Percentiles rank a stretch among this genome's conserved stretches.
These are phyloP conservation scores for Tulasnella sp. DNA, from an alignment of 768 basidiomycete species.

Conservation along the genomic window DNA sequence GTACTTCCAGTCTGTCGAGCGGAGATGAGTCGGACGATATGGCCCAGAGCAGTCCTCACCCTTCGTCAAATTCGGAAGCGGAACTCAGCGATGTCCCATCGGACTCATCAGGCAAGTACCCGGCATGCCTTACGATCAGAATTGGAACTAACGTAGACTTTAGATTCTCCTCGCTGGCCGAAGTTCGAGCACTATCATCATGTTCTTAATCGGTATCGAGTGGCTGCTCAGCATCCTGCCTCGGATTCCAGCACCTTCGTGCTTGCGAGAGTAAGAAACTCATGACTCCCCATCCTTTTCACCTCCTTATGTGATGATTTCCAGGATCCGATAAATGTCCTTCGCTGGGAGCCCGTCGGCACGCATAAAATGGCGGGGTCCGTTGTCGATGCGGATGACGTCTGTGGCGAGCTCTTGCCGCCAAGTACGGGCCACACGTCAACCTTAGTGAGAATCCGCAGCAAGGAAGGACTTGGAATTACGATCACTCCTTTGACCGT, in stretches of 20 bases:
- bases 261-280: not conserved
- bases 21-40: constrained; percentile 75
- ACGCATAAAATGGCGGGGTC: not conserved
- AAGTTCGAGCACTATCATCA: constrained; percentile 6
- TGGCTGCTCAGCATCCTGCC: not conserved
- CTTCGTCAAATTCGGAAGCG: constrained; percentile 20
- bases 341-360: not conserved
- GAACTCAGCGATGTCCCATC: not conserved
- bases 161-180: constrained; percentile 5
- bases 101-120: not conserved
- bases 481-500: not conserved
- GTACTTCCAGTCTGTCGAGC: constrained; percentile 42
- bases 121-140: not conserved
- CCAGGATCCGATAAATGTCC: not conserved
- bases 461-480: not conserved
- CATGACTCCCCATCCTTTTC: too few species aligned
- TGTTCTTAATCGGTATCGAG: not conserved
- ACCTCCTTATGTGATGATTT: not conserved
- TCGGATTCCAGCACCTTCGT: not conserved
- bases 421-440: not conserved
- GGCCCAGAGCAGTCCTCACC: constrained; percentile 26
- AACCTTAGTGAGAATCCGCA: not conserved
- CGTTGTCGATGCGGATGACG: not conserved
- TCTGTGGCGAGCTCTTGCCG: not conserved
- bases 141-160: not conserved